A percentile compares a stretch with the other conserved stretches of the same genome.
Conservation (phyloP, 257 asterid genomes). For the Echium plantagineum region DNA sequence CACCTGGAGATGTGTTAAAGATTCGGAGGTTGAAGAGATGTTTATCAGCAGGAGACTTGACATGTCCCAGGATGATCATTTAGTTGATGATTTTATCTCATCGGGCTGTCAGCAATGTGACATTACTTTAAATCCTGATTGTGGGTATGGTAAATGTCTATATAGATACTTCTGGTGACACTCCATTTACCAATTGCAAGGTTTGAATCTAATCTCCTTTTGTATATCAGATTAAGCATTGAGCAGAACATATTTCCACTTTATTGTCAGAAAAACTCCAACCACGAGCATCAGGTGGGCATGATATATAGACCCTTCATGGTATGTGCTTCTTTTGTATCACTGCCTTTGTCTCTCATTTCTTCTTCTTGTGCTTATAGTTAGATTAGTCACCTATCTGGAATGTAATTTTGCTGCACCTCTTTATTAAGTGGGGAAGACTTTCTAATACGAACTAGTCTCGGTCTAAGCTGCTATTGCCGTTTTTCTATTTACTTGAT, state of each 20-base stretch:
- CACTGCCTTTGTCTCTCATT: neutral
- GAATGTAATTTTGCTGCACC: too few species aligned
- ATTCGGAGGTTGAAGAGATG: slow-evolving; percentile 50
- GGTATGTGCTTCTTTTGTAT: slow-evolving; percentile 22
- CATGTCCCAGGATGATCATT: slow-evolving; percentile 18
- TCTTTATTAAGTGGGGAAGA: too few species aligned
- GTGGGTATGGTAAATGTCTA: slow-evolving; percentile 24
- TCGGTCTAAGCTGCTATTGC: too few species aligned
- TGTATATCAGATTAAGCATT: slow-evolving; percentile 27
- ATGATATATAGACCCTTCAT: slow-evolving; percentile 60
- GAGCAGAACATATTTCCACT: slow-evolving; percentile 27
- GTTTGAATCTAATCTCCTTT: slow-evolving; percentile 2
- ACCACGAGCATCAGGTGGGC: slow-evolving; percentile 39
- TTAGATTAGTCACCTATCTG: too few species aligned
- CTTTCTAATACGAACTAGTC: too few species aligned
- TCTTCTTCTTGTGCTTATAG: too few species aligned
- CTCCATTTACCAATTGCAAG: slow-evolving; percentile 4
- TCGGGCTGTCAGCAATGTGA: slow-evolving; percentile 60
- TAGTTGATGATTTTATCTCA: slow-evolving; percentile 52
- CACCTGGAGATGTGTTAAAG: slow-evolving; percentile 40
- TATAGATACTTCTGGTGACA: neutral
- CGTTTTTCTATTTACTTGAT: too few species aligned
- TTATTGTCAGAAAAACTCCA: slow-evolving; percentile 39
- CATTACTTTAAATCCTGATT: slow-evolving; percentile 26
- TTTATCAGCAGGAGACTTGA: slow-evolving; percentile 52